Conservation (phyloP, 2,329 filamentous ascomycete species). For the Leptographium radiaticola region DNA sequence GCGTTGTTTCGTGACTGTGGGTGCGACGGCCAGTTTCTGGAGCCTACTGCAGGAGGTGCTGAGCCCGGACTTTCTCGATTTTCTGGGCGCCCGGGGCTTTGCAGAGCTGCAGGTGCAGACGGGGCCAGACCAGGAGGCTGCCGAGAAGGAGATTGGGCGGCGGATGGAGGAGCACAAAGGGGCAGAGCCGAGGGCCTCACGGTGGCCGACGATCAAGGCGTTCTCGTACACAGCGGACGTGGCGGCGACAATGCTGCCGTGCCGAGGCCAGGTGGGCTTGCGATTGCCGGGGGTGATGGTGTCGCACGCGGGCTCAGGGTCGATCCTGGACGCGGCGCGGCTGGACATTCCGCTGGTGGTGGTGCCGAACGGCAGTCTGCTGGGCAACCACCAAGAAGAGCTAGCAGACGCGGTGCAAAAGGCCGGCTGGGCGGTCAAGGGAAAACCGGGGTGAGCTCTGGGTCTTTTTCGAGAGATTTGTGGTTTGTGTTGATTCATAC, state of each 20-base stretch:
- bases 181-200: background rate
- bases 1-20: slow-evolving; percentile 75
- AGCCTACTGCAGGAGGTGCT: slow-evolving; percentile 56
- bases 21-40: slow-evolving; percentile 77
- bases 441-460: slow-evolving; percentile 46
- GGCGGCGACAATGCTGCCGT: slow-evolving; percentile 41
- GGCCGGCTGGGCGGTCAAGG: slow-evolving; percentile 66
- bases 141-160: slow-evolving; percentile 21
- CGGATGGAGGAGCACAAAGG: slow-evolving; percentile 6
- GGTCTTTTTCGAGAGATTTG: background rate
- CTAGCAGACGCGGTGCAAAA: slow-evolving; percentile 63
- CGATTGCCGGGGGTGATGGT: slow-evolving; percentile 60
- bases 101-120: slow-evolving; percentile 69
- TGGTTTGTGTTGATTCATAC: background rate
- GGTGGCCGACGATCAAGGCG: slow-evolving; percentile 15
- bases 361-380: slow-evolving; percentile 68
- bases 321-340: slow-evolving; percentile 71
- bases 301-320: slow-evolving; percentile 84
- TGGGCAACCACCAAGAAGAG: slow-evolving; percentile 86
- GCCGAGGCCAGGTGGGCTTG: slow-evolving; percentile 28
- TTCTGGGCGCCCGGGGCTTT: slow-evolving; percentile 47
- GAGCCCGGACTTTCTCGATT: slow-evolving; percentile 44
- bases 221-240: slow-evolving; percentile 59
- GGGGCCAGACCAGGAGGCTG: slow-evolving; percentile 52
- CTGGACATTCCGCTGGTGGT: slow-evolving; percentile 68